A percentile compares a stretch with the other conserved stretches of the same genome.
These are phyloP conservation scores for Cryptosporidium bovis DNA, from an alignment of 169 alveolate species.

Conservation along the genomic window DNA sequence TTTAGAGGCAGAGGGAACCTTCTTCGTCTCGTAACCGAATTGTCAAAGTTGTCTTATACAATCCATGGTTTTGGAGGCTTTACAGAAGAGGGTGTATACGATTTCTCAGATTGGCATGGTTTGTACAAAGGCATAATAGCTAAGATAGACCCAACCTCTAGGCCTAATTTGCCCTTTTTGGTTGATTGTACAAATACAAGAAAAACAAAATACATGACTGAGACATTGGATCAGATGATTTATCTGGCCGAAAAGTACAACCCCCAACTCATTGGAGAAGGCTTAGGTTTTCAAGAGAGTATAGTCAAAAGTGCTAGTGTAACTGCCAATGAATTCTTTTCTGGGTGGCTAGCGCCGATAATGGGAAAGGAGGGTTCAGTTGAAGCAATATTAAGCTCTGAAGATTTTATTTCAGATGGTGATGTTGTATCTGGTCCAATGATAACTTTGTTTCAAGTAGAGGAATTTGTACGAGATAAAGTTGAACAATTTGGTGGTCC, in stretches of 20 bases:
- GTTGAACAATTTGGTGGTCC: constrained; percentile 64
- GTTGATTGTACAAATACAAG: constrained; percentile 61
- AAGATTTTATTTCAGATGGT: constrained; percentile 26
- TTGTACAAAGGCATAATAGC: constrained; percentile 12
- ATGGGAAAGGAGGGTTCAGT: constrained; percentile 47
- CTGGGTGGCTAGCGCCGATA: constrained; percentile 5
- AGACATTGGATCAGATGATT: constrained; percentile 40
- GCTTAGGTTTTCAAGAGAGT: constrained; percentile 6
- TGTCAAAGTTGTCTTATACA: constrained; percentile 31
- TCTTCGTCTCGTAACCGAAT: constrained; percentile 33
- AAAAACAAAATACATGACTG: constrained; percentile 47
- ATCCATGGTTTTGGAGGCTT: constrained; percentile 67
- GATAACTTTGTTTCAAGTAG: constrained; percentile 10
- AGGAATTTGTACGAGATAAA: constrained; percentile 28
- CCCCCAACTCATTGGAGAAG: constrained; percentile 50
- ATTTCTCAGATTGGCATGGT: constrained; percentile 48
- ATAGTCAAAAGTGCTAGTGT: constrained; percentile 8
- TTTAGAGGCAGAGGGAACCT: constrained; percentile 67
- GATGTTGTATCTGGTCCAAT: constrained; percentile 45
- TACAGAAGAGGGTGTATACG: constrained; percentile 50
- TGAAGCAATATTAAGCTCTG: constrained; percentile 37
- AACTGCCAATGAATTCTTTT: constrained; percentile 16
- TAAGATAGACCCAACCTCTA: constrained; percentile 36
- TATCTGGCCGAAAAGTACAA: constrained; percentile 54
- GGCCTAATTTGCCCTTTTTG: constrained; percentile 59